Evolutionary conservation across 2,329 filamentous ascomycete species (phyloP), one percentile per base, ranked within the genome.

Genomic region (Cercospora sesami): DNA sequence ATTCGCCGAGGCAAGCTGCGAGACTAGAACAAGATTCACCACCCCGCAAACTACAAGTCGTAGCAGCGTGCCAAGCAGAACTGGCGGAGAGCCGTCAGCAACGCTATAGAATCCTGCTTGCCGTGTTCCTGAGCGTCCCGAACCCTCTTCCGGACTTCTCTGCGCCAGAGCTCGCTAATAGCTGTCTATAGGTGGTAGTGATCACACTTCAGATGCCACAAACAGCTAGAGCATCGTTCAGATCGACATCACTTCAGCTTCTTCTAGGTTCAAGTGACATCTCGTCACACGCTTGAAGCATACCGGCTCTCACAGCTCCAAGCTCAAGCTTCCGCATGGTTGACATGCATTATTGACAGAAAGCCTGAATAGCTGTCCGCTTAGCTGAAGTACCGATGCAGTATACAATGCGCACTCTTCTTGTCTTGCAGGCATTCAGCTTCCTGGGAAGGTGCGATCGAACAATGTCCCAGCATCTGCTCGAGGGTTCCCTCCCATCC

Each of bases 91-190:
- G 26, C 53, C 42, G 36, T 62, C 23, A 42, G n/a, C 26, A 45
- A 23, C 26, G 30, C 42, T 63, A 36, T 45, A 10, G 39, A 51
- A 51, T 51, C 60, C 26, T 62, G 39, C 60, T 62, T 62, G 39
- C 60, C 39, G 59, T 61, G 36, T 48, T 45, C 36, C 59, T 61
- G 59, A 61, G 59, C 59, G 33, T 45, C n/a, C 33, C 59, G 59
- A 45, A 51, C 39, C 60, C 48, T 62, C 31, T 21, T 28, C 23
- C 21, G 21, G n/a, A 18, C 18, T 45, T 33, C 30, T 30, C 8
- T 31, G 39, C 36, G 26, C 16, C 14, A 31, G 26, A 60, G 33
- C 18, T 39, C 33, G 59, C n/a, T 21, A 42, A 16, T 39, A 39
- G 36, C 36, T n/a, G 16, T 39, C 36, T 39, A n/a, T n/a, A 36